Base-by-base conservation (phyloP, 345 rosid genomes). In the Citrus inodora region DNA sequence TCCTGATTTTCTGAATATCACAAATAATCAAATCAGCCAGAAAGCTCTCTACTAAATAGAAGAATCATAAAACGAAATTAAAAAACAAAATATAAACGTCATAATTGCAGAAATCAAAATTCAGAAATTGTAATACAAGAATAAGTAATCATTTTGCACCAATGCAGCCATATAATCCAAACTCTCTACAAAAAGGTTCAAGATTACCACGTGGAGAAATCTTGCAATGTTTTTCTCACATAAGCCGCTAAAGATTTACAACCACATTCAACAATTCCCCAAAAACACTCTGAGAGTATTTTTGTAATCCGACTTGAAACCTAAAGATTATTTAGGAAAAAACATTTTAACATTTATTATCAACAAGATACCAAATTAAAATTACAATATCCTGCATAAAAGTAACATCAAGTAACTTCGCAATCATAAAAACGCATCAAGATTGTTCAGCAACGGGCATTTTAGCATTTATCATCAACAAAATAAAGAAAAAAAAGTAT, bases 1-100 rank as follows among this genome's bases (percentile, higher is more conserved):
- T 79, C 88, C 80, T 79, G 80, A 74, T 73, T 79, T 25, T 84
- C 98, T 93, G 79, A 25, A 70, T 65, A 48, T 40, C 66, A 61
- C 75, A 80, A 35, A 58, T 78, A 76, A 56, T 67, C 75, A 71
- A 37, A 59, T 35, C 21, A 33, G 19, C 68, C 9, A 24, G 70
- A 32, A 65, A 27, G 48, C 10, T 19, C 10, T 24, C 40, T 27
- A 30, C 30, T n/a, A 17, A 70, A 14, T 14, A 78, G 6, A 28
- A 13, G 64, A 67, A 42, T 17, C 2, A 72, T 10, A 56, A 13
- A n/a, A 25, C 17, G 6, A 17, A 17, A 53, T 51, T 42, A 11
- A 51, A 51, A 51, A 16, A 51, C 22, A 51, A 51, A 51, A 53
- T 53, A 53, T 17, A 17, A 53, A 53, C 56, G 17, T 5, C 5